Percentiles rank a stretch among this genome's conserved stretches.
phyloP scores from a whole-genome alignment of 352 stramenopile genomes.

The Paralagenidium karlingii region DNA sequence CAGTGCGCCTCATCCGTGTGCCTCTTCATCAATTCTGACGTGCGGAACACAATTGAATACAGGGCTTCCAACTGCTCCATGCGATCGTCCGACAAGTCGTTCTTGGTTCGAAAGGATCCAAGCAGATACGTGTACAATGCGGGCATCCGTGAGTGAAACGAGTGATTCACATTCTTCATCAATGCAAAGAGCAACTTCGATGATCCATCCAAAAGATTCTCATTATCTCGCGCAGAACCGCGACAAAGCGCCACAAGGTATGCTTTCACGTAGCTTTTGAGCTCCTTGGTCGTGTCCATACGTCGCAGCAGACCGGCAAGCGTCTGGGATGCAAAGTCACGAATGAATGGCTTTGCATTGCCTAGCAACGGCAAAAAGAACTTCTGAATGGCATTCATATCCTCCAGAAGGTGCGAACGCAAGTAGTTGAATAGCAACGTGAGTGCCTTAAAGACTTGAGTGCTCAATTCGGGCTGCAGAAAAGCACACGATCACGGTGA shows the following conservation, averaged over 20 bases:
- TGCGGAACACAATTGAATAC: slow-evolving; percentile 58
- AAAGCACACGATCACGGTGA: not conserved
- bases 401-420: slow-evolving; percentile 61
- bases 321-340: slow-evolving; percentile 83
- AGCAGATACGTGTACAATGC: slow-evolving; percentile 68
- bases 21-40: slow-evolving; percentile 56
- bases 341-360: slow-evolving; percentile 74
- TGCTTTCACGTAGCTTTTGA: slow-evolving; percentile 63
- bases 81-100: slow-evolving; percentile 7
- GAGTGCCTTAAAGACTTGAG: slow-evolving; percentile 85
- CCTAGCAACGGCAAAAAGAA: slow-evolving; percentile 85
- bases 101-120: slow-evolving; percentile 48
- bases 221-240: slow-evolving; percentile 38
- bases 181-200: slow-evolving; percentile 78
- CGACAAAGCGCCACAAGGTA: slow-evolving; percentile 71
- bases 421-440: slow-evolving; percentile 85
- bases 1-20: slow-evolving; percentile 60
- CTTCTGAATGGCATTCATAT: slow-evolving; percentile 85
- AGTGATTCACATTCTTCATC: slow-evolving; percentile 71
- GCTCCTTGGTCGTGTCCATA: slow-evolving; percentile 57
- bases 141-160: slow-evolving; percentile 78
- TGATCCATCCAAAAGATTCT: slow-evolving; percentile 69
- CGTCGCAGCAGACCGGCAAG: slow-evolving; percentile 71
- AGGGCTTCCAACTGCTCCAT: slow-evolving; percentile 19
- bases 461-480: slow-evolving; percentile 71